Evolutionary conservation across 139 green algal genomes (phyloP).

Genomic region (Dunaliella primolecta): DNA sequence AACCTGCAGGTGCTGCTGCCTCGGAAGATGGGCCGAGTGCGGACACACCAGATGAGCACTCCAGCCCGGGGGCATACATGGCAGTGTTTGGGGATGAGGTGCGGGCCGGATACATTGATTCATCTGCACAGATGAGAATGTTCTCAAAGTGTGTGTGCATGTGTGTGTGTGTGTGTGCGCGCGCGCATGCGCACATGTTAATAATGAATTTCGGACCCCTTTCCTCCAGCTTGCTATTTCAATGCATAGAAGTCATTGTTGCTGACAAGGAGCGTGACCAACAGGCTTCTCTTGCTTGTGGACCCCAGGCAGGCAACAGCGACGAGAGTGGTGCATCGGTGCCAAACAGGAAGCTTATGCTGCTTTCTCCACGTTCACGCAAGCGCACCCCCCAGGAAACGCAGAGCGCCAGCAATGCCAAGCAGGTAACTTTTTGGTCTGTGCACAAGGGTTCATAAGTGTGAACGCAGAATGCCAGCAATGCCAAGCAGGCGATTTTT

Average conservation of each 20-base stretch:
- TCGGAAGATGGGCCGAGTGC: neutral
- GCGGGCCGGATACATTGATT: neutral
- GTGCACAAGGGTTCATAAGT: neutral
- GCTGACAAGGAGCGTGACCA: neutral
- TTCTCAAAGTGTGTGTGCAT: neutral
- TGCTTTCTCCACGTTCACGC: neutral
- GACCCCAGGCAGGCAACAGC: neutral
- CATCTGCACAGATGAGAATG: neutral
- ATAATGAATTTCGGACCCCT: too few relatives aligned
- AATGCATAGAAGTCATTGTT: neutral
- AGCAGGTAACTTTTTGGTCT: neutral
- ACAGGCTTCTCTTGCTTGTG: neutral
- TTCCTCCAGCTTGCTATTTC: neutral
- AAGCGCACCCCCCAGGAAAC: conserved; percentile 3
- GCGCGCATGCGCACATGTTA: too few relatives aligned
- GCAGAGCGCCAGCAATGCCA: conserved; percentile 2
- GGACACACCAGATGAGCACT: neutral
- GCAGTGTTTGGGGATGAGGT: neutral
- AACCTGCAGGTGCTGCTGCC: too few relatives aligned
- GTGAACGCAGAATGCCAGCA: neutral
- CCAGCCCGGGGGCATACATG: neutral
- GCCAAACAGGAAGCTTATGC: conserved; percentile 24
- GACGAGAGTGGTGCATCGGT: neutral
- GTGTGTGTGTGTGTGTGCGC: neutral
- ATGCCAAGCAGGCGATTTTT: neutral